Evolutionary conservation across 352 stramenopile species (phyloP).

Genomic region (Phytophthora ramorum): DNA sequence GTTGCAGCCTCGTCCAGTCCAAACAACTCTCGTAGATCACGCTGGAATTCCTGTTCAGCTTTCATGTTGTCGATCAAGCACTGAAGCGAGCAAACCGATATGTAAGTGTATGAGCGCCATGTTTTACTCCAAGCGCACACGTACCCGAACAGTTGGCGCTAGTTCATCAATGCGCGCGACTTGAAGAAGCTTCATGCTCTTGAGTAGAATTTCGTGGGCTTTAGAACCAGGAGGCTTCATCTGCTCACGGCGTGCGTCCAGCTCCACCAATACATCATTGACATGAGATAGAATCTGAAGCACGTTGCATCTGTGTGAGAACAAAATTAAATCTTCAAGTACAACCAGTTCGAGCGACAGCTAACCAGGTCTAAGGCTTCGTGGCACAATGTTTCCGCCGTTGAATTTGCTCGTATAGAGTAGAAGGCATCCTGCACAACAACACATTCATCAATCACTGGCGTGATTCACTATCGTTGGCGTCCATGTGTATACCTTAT

Average conservation of each 20-base stretch:
- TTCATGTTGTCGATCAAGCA: slow-evolving; percentile 45
- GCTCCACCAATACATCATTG: slow-evolving; percentile 50
- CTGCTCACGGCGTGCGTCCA: slow-evolving; percentile 52
- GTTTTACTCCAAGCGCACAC: neutral
- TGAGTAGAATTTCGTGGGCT: slow-evolving; percentile 42
- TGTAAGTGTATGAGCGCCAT: neutral
- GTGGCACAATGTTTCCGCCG: slow-evolving; percentile 15
- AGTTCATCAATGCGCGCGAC: slow-evolving; percentile 47
- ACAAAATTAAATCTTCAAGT: neutral
- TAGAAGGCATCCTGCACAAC: slow-evolving; percentile 25
- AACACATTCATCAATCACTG: neutral
- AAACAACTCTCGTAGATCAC: slow-evolving; percentile 40
- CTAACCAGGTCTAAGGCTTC: slow-evolving; percentile 36
- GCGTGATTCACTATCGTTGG: neutral
- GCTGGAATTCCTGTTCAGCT: slow-evolving; percentile 42
- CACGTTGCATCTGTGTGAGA: neutral
- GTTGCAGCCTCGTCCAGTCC: slow-evolving; percentile 43
- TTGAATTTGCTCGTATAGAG: slow-evolving; percentile 11
- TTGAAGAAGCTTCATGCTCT: slow-evolving; percentile 52
- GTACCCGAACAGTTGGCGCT: slow-evolving; percentile 39
- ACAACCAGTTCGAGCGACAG: neutral
- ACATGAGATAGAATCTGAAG: slow-evolving; percentile 44
- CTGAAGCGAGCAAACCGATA: slow-evolving; percentile 14
- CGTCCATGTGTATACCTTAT: slow-evolving; percentile 11
- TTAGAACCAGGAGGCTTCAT: slow-evolving; percentile 56